Conservation (phyloP, 306 rosid genomes). For the Sophora flavescens region DNA sequence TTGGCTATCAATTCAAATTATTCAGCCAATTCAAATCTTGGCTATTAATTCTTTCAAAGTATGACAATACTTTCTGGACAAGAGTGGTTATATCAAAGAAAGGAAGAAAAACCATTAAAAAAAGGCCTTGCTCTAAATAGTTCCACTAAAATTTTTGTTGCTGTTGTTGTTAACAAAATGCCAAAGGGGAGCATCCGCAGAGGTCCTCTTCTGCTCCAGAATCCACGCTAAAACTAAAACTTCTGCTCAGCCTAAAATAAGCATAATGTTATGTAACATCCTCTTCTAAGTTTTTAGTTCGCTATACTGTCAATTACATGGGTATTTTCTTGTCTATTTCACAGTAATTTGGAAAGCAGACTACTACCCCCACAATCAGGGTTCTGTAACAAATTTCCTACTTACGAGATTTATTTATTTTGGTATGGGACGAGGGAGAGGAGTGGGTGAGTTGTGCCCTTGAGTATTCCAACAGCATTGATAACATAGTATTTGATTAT, state of each 20-base stretch:
- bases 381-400: conserved; percentile 23
- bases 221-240: conserved; percentile 7
- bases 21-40: too few species aligned
- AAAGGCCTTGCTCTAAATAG: conserved; percentile 5
- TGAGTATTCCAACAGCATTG: conserved; percentile 32
- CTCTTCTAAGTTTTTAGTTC: not conserved
- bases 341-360: not conserved
- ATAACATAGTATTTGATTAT: conserved; percentile 27
- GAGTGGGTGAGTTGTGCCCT: conserved; percentile 22
- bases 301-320: conserved; percentile 7
- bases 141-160: not conserved
- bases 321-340: conserved; percentile 2
- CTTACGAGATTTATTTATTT: not conserved
- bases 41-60: conserved; percentile 1
- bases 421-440: not conserved
- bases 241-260: conserved; percentile 36
- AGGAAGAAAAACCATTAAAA: conserved; percentile 17
- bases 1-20: too few species aligned
- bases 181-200: conserved; percentile 22
- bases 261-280: conserved; percentile 21
- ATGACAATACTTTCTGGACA: conserved; percentile 23
- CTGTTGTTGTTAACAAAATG: not conserved
- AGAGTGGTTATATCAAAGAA: not conserved
- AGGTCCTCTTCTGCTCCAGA: conserved; percentile 20
- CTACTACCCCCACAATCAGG: conserved; percentile 30